Base-by-base conservation (phyloP, 2,329 filamentous ascomycete genomes). In the Trichoderma breve region DNA sequence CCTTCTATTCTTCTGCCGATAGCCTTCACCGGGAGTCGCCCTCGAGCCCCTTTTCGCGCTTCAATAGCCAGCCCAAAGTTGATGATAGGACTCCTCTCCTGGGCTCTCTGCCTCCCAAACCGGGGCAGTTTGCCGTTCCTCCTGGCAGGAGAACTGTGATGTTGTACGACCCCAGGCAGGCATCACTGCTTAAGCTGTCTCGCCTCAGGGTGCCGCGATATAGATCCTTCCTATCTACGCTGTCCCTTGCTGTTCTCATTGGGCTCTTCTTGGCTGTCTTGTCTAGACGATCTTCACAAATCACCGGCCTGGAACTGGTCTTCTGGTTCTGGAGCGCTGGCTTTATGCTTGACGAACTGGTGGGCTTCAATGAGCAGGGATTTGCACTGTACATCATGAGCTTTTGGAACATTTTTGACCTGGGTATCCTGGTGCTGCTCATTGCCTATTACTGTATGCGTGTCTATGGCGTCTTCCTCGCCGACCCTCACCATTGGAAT, bases 281-380 rank as follows among this genome's bases (percentile, higher is more conserved):
- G 4, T 84, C 88, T 12, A 85, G 93, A 78, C 89, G 93, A 72
- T 95, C 93, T 3, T 87, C 91, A 69, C 87, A 91, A 67, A 97
- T 98, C 77, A 97, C 94, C 1, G 88, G 89, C 0, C 84, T 98
- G 11, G 95, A 98, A 80, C 85, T 98, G 18, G 81, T 97, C 14
- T 98, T 98, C 82, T 98, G 95, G 95, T 93, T 98, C 81, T 98
- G 95, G 95, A 97, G 94, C 79, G 93, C 94, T 30, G 95, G 95
- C 0, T 98, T 97, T 81, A 97, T 98, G 94, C 89, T 98, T 36
- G 95, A 98, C 78, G 95, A 98, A 82, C 88, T 98, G 26, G 94
- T 98, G 21, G 95, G 95, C 12, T 98, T 98, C 85, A 97, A 95
- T 75, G 95, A 98, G 81, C 94, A 98, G 82, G 95, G 95, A 3